Evolutionary conservation across 306 rosid species (phyloP).

Genomic region (Hippophae tibetana): DNA sequence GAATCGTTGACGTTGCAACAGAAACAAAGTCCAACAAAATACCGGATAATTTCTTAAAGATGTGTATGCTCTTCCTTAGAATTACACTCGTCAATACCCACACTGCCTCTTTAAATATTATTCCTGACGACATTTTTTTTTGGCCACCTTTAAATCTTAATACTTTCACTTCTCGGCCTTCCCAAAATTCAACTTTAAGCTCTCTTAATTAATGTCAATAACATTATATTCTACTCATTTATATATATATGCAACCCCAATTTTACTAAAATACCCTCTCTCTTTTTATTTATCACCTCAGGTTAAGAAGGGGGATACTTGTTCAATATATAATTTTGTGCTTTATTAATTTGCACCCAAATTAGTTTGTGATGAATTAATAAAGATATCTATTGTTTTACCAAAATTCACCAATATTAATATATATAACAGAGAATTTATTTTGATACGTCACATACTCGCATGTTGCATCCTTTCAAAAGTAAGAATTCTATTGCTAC

Average conservation of each 20-base stretch:
- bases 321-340: too few species aligned
- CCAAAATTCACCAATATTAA: not conserved
- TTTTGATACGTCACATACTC: too few species aligned
- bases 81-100: conserved; percentile 34
- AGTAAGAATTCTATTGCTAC: too few species aligned
- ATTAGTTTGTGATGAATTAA: too few species aligned
- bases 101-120: conserved; percentile 26
- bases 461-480: too few species aligned
- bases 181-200: not conserved
- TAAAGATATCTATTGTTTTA: too few species aligned
- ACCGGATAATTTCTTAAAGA: conserved; percentile 27
- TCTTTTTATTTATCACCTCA: not conserved
- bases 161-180: not conserved
- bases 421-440: not conserved
- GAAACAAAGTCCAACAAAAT: conserved; percentile 28
- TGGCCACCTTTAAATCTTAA: not conserved
- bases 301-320: too few species aligned
- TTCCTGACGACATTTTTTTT: not conserved
- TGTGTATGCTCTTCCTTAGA: conserved; percentile 41
- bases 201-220: not conserved
- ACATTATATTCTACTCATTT: not conserved
- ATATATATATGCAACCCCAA: not conserved
- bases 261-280: conserved; percentile 16
- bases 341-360: too few species aligned
- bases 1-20: conserved; percentile 30